Evolutionary conservation across 2,329 filamentous ascomycete genomes (phyloP).

Genomic region (Alternaria conjuncta): DNA sequence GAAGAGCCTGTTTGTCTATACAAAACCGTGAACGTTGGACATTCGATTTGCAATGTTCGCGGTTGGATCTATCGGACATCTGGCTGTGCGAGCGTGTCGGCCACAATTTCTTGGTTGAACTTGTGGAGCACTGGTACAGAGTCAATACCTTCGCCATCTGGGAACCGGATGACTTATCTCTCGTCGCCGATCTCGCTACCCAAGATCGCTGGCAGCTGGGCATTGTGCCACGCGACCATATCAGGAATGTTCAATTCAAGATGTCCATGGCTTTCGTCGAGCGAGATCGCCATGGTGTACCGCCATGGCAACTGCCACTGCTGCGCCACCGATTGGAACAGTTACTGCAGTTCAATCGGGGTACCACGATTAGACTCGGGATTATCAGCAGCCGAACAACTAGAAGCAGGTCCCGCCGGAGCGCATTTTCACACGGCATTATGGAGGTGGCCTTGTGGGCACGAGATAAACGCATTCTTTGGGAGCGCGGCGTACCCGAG

Average conservation of each 20-base stretch:
- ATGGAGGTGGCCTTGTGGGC: too few species aligned
- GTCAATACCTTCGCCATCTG: neutral
- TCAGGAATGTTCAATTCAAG: neutral
- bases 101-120: neutral
- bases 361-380: neutral
- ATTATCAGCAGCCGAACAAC: too few species aligned
- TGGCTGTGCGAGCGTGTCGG: neutral
- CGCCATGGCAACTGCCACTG: neutral
- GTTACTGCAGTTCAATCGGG: neutral
- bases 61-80: too few species aligned
- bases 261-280: neutral
- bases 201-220: neutral
- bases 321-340: neutral
- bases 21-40: too few species aligned
- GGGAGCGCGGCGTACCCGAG: neutral
- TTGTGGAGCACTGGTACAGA: neutral
- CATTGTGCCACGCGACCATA: neutral
- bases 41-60: too few species aligned
- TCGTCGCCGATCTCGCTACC: rapidly evolving
- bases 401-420: too few species aligned
- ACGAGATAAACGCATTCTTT: too few species aligned
- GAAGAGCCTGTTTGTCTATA: too few species aligned
- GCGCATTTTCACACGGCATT: too few species aligned
- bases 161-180: neutral
- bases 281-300: rapidly evolving